Evolutionary conservation across 2,329 filamentous ascomycete genomes (phyloP).

Genomic region (Exophiala spinifera): DNA sequence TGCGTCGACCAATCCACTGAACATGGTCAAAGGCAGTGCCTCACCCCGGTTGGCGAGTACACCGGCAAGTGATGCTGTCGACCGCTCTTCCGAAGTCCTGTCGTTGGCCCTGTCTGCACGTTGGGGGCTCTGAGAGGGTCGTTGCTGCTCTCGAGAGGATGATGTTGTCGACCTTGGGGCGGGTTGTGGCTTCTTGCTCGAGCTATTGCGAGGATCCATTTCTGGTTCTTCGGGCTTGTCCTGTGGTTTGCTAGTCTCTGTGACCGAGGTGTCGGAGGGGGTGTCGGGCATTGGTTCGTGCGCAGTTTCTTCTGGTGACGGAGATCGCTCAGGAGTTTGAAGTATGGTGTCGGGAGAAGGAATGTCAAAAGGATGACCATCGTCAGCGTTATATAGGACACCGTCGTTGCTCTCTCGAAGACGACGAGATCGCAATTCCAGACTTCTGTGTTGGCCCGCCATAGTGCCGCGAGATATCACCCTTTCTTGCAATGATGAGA

Average conservation of each 20-base stretch:
- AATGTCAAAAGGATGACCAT: no score
- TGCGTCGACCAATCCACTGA: conserved; percentile 17
- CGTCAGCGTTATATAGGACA: no score
- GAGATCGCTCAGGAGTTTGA: no score
- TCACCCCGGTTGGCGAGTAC: conserved; percentile 6
- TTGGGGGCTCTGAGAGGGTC: neutral
- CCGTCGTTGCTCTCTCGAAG: no score
- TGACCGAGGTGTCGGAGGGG: no score
- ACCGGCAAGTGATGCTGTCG: conserved; percentile 6
- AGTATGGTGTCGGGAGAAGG: no score
- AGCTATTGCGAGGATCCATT: neutral
- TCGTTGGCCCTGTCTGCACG: neutral
- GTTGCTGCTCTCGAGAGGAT: neutral
- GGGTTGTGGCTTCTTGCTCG: neutral
- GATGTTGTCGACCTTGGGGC: neutral
- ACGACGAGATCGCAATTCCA: no score
- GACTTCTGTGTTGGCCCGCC: no score
- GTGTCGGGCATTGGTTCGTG: no score
- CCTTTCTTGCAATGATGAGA: no score
- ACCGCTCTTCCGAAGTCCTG: neutral
- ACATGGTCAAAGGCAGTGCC: conserved; percentile 9
- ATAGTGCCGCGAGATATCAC: no score
- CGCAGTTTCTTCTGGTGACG: no score
- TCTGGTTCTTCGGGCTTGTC: neutral
- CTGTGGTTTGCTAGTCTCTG: neutral